phyloP scores from a whole-genome alignment of 345 rosid genomes.

The Acer campestre region DNA sequence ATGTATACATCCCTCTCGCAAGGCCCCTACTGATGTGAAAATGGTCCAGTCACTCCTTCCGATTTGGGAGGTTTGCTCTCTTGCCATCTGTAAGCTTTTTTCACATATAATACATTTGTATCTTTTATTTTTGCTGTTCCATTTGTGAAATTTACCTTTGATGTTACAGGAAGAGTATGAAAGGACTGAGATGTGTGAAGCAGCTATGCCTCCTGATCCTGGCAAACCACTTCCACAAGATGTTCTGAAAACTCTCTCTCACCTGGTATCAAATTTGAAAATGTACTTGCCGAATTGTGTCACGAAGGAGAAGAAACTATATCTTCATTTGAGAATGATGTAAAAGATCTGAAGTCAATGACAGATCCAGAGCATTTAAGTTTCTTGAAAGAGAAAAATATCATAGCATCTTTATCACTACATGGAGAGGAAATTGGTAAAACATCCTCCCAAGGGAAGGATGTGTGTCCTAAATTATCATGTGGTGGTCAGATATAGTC shows the following conservation, averaged over 20 bases:
- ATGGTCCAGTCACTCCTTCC: slow-evolving; percentile 98
- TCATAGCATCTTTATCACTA: slow-evolving; percentile 30
- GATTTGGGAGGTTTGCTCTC: slow-evolving; percentile 85
- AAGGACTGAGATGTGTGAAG: no score
- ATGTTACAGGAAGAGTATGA: no score
- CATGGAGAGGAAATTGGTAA: slow-evolving; percentile 10
- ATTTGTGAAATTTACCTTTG: slow-evolving; percentile 15
- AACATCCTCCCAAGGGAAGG: no score
- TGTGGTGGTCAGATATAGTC: no score
- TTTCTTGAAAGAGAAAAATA: slow-evolving; percentile 28
- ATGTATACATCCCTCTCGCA: slow-evolving; percentile 73
- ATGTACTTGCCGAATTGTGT: no score
- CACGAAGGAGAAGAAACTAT: no score
- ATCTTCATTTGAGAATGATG: no score
- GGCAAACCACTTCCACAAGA: no score
- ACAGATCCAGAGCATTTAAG: slow-evolving; percentile 29
- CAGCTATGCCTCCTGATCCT: no score
- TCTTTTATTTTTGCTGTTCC: slow-evolving; percentile 18
- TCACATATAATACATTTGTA: background rate
- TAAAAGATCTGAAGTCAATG: slow-evolving; percentile 26
- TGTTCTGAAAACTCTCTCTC: no score
- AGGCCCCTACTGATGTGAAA: slow-evolving; percentile 63
- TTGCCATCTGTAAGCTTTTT: slow-evolving; percentile 10
- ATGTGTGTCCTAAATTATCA: no score
- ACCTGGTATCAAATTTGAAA: no score